phyloP scores from a whole-genome alignment of 768 basidiomycete genomes.

The Hebeloma cylindrosporum region DNA sequence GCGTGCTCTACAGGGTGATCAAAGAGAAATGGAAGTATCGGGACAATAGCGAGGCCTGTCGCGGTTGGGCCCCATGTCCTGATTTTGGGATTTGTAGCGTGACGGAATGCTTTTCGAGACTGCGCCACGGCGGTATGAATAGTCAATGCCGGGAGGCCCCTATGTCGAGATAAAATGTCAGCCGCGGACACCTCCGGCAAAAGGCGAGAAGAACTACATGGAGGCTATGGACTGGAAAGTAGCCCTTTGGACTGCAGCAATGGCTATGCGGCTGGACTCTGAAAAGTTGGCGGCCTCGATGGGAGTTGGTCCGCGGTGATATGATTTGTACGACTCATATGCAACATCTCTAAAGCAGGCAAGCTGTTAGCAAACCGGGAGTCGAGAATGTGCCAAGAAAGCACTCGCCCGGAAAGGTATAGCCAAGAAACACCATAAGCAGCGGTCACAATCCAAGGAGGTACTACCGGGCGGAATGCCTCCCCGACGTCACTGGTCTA shows the following conservation, averaged over 20 bases:
- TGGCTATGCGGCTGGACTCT: slow-evolving; percentile 64
- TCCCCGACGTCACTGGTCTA: slow-evolving; percentile 84
- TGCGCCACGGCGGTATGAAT: slow-evolving; percentile 82
- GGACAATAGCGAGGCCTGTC: slow-evolving; percentile 73
- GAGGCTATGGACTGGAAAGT: slow-evolving; percentile 81
- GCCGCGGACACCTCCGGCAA: not conserved
- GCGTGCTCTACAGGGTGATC: slow-evolving; percentile 78
- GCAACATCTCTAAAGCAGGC: slow-evolving; percentile 57
- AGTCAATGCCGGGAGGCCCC: slow-evolving; percentile 82
- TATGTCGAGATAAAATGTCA: slow-evolving; percentile 25
- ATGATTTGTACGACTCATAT: slow-evolving; percentile 81
- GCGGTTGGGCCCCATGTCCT: slow-evolving; percentile 76
- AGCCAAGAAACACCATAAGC: slow-evolving; percentile 84
- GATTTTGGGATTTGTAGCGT: slow-evolving; percentile 54
- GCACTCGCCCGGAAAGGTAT: slow-evolving; percentile 59
- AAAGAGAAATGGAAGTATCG: slow-evolving; percentile 71
- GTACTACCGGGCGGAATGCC: slow-evolving; percentile 78
- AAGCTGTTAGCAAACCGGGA: not conserved
- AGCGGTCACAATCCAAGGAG: slow-evolving; percentile 67
- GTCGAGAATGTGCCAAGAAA: slow-evolving; percentile 2
- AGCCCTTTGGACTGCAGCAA: slow-evolving; percentile 74
- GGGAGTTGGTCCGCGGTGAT: slow-evolving; percentile 63
- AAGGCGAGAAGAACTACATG: slow-evolving; percentile 49
- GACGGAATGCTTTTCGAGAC: slow-evolving; percentile 64
- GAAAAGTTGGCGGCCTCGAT: slow-evolving; percentile 69